Percentiles rank a stretch among this genome's conserved stretches.
These are phyloP conservation scores for Teratosphaeriaceae sp. DNA, from an alignment of 2,329 filamentous ascomycete genomes.

Conservation along the genomic window DNA sequence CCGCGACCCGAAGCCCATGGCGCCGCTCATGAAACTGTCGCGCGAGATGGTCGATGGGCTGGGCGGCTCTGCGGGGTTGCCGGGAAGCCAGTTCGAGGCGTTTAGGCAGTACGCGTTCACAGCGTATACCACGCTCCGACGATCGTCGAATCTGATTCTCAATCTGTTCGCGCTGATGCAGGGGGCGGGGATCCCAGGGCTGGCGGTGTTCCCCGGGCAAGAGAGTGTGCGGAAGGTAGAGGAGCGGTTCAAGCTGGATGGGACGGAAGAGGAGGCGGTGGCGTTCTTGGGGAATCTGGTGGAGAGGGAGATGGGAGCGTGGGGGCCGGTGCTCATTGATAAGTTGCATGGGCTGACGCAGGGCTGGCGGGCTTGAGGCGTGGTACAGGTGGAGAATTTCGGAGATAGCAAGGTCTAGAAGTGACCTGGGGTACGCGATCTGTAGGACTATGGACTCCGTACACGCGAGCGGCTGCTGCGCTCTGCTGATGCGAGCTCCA, in stretches of 20 bases:
- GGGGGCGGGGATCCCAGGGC: conserved; percentile 94
- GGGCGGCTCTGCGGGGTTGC: conserved; percentile 36
- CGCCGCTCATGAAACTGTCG: conserved; percentile 91
- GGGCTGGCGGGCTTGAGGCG: conserved; percentile 73
- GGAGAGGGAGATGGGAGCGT: conserved; percentile 80
- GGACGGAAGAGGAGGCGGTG: conserved; percentile 88
- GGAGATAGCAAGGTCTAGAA: no score
- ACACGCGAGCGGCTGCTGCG: no score
- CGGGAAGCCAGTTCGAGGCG: conserved; percentile 60
- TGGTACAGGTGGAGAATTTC: no score
- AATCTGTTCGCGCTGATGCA: conserved; percentile 97
- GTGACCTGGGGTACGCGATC: no score
- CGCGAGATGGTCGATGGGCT: conserved; percentile 99
- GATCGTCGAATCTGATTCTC: conserved; percentile 82
- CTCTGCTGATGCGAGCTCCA: no score
- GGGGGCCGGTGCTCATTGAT: conserved; percentile 92
- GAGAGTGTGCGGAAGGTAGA: conserved; percentile 74
- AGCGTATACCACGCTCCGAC: conserved; percentile 83
- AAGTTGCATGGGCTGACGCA: conserved; percentile 90
- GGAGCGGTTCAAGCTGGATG: conserved; percentile 86
- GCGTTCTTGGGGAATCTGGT: conserved; percentile 82
- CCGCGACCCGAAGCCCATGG: conserved; percentile 94
- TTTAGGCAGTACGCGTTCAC: conserved; percentile 97
- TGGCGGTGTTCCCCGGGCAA: conserved; percentile 51
- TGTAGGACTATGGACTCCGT: no score